Conservation (phyloP, 1,284 basidiomycete genomes). For the Coniferiporia weirii region DNA sequence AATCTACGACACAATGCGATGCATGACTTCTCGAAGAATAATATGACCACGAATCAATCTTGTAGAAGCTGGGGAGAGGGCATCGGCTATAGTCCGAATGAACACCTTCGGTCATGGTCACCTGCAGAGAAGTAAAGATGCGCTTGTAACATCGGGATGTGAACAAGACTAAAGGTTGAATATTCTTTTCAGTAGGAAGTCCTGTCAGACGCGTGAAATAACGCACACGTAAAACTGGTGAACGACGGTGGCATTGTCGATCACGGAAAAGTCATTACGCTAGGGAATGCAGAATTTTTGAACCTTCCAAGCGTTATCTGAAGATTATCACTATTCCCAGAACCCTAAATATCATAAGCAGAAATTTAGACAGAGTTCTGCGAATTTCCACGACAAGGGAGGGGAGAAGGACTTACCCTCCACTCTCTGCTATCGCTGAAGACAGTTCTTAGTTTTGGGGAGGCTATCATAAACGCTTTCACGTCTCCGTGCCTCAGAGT, state of each 20-base stretch:
- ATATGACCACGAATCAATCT: too few species aligned
- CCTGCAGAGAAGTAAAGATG: too few species aligned
- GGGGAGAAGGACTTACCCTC: conserved; percentile 37
- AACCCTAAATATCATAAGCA: neutral
- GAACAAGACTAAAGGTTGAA: too few species aligned
- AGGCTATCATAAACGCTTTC: conserved; percentile 36
- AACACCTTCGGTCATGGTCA: too few species aligned
- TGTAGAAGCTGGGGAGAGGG: too few species aligned
- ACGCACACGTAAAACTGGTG: neutral
- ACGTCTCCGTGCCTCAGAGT: conserved; percentile 40
- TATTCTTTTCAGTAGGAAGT: too few species aligned
- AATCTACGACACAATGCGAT: too few species aligned
- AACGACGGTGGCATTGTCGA: neutral
- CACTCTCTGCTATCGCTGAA: conserved; percentile 51
- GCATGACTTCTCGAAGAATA: too few species aligned
- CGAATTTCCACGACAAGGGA: conserved; percentile 14
- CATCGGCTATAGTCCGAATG: too few species aligned
- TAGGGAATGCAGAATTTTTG: neutral
- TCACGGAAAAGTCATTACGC: conserved; percentile 1
- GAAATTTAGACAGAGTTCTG: conserved; percentile 11
- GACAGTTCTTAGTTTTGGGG: conserved; percentile 40
- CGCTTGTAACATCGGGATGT: too few species aligned
- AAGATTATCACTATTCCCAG: neutral
- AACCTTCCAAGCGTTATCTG: conserved; percentile 10
- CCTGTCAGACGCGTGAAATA: too few species aligned